Conservation (phyloP, 179 eudicot species). For the Corrigiola litoralis region DNA sequence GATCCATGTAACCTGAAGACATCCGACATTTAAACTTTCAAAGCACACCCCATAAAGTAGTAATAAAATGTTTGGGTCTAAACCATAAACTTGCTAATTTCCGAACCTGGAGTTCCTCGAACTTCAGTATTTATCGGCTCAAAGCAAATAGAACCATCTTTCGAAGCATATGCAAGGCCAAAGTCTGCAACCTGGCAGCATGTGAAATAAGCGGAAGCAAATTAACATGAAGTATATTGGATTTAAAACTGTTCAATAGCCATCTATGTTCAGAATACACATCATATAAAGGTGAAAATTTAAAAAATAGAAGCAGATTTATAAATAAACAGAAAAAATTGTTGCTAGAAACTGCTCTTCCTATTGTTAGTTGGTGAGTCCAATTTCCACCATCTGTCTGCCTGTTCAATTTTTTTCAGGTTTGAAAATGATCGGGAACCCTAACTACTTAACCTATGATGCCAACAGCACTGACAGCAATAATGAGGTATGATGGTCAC, state of each 20-base stretch:
- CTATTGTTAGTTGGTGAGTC: no score
- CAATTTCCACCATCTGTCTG: no score
- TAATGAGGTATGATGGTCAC: no score
- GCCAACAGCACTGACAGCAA: no score
- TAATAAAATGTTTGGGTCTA: not conserved
- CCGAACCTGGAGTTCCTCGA: constrained; percentile 89
- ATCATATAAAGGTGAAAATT: no score
- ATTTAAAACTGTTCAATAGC: not conserved
- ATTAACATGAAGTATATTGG: not conserved
- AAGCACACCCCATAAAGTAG: not conserved
- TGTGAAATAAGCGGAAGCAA: not conserved
- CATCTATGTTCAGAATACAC: not conserved
- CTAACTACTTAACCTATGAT: no score
- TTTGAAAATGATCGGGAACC: no score
- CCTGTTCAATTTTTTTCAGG: no score
- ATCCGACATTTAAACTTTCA: not conserved
- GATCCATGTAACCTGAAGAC: constrained; percentile 87
- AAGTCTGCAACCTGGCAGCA: constrained; percentile 81
- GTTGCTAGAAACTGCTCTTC: not conserved
- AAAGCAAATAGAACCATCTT: constrained; percentile 82
- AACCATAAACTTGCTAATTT: not conserved
- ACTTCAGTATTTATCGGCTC: constrained; percentile 89
- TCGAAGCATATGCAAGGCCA: constrained; percentile 91
- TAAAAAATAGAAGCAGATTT: no score
- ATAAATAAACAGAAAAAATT: no score